A percentile compares a stretch with the other conserved stretches of the same genome.
These are phyloP conservation scores for Herpetomonas muscarum DNA, from an alignment of 208 protist species.

Conservation along the genomic window DNA sequence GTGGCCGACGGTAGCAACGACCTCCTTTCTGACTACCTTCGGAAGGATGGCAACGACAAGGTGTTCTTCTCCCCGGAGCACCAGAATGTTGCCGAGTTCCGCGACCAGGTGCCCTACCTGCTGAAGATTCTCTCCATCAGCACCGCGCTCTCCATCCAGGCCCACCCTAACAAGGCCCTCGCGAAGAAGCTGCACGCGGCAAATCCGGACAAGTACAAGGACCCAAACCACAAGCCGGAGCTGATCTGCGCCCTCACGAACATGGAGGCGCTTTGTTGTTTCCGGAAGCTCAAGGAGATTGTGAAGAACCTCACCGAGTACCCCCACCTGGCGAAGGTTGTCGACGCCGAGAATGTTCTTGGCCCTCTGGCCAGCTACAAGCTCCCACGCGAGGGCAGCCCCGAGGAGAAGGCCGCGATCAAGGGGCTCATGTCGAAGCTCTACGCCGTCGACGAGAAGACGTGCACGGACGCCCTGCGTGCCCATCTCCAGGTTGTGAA, in stretches of 20 bases:
- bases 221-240: slow-evolving; percentile 99
- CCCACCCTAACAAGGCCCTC: slow-evolving; percentile 95
- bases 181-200: slow-evolving; percentile 86
- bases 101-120: slow-evolving; percentile 90
- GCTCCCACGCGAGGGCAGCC: slow-evolving; percentile 25
- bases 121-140: slow-evolving; percentile 96
- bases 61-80: slow-evolving; percentile 58
- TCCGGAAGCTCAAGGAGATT: slow-evolving; percentile 89
- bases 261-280: slow-evolving; percentile 95
- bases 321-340: slow-evolving; percentile 44
- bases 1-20: slow-evolving; percentile 24
- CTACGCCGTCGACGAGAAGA: slow-evolving; percentile 38
- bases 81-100: slow-evolving; percentile 47
- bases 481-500: slow-evolving; percentile 46
- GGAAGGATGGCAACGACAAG: slow-evolving; percentile 22
- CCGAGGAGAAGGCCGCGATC: slow-evolving; percentile 42
- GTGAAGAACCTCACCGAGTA: slow-evolving; percentile 54
- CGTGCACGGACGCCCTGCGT: slow-evolving; percentile 39
- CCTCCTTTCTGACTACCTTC: slow-evolving; percentile 62
- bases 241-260: slow-evolving; percentile 92
- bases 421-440: slow-evolving; percentile 65
- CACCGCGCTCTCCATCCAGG: slow-evolving; percentile 97
- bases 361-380: slow-evolving; percentile 12
- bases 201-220: slow-evolving; percentile 95
- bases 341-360: slow-evolving; percentile 28